Evolutionary conservation across 2,329 filamentous ascomycete species (phyloP).

Genomic region (Chaetothyriales sp.): DNA sequence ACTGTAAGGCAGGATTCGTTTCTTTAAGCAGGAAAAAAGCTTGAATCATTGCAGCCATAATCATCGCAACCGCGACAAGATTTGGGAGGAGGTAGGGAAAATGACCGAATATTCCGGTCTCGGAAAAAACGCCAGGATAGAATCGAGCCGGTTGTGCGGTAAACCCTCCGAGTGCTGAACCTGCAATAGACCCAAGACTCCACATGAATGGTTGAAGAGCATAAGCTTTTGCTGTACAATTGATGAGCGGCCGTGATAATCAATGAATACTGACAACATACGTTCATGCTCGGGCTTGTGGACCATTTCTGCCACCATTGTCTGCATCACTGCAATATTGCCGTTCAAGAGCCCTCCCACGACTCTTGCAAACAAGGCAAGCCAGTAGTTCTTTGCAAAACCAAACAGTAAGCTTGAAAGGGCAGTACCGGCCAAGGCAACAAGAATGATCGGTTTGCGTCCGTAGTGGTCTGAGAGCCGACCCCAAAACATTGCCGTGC

Average conservation of each 20-base stretch:
- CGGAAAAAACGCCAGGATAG: not conserved
- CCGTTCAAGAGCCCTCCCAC: conserved; percentile 54
- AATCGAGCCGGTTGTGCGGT: conserved; percentile 12
- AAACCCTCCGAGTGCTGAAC: conserved; percentile 12
- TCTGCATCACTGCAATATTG: conserved; percentile 61
- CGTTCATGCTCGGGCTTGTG: conserved; percentile 40
- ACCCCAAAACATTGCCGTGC: conserved; percentile 33
- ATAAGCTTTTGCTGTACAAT: not conserved
- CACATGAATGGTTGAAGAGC: conserved; percentile 14
- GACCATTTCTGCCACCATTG: conserved; percentile 59
- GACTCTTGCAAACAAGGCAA: conserved; percentile 30
- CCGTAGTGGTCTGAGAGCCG: conserved; percentile 30
- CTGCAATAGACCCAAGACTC: conserved; percentile 14
- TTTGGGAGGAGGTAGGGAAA: conserved; percentile 17
- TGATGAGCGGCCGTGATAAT: not conserved
- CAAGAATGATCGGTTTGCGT: conserved; percentile 24
- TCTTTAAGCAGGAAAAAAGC: conserved; percentile 13
- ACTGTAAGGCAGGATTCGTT: conserved; percentile 8
- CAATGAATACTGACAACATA: conserved; percentile 11
- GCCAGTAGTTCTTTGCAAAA: conserved; percentile 30
- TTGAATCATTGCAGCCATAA: conserved; percentile 11
- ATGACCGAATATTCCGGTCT: conserved; percentile 13
- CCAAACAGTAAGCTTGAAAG: conserved; percentile 32
- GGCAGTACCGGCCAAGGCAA: conserved; percentile 26
- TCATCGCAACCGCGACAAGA: conserved; percentile 9